phyloP scores from a whole-genome alignment of 202 grass and related monocot genomes.

The Schoenoplectus triqueter region DNA sequence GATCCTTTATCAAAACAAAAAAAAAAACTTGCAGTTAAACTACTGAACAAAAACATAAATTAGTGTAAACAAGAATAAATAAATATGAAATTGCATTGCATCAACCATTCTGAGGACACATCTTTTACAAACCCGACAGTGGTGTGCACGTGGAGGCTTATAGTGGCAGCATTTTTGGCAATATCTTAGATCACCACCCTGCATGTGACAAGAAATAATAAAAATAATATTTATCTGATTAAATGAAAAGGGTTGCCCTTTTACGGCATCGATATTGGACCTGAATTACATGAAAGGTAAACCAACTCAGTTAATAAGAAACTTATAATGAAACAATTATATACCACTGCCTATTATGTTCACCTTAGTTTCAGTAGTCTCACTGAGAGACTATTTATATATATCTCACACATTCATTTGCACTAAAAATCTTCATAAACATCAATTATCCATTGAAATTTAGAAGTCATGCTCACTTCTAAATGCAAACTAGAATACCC shows the following conservation, averaged over 20 bases:
- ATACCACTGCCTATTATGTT: neutral
- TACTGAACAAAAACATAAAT: neutral
- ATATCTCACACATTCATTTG: neutral
- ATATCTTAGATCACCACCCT: slow-evolving; percentile 97
- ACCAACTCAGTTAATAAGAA: neutral
- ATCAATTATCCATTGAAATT: neutral
- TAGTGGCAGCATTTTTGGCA: slow-evolving; percentile 94
- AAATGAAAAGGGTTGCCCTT: neutral
- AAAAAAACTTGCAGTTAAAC: neutral
- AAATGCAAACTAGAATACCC: slow-evolving; percentile 27
- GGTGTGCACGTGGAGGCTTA: slow-evolving; percentile 91
- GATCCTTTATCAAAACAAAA: slow-evolving; percentile 57
- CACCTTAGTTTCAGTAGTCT: neutral
- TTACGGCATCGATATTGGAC: neutral
- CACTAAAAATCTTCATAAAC: neutral
- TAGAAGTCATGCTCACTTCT: neutral
- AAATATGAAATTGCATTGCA: neutral
- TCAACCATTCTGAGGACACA: slow-evolving; percentile 91
- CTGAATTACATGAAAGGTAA: neutral
- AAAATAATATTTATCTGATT: slow-evolving; percentile 23
- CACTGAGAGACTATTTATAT: neutral
- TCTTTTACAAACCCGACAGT: slow-evolving; percentile 98
- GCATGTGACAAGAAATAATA: slow-evolving; percentile 34
- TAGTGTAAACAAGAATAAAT: neutral
- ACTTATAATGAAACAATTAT: neutral